These are phyloP conservation scores for Aureobasidium sp. DNA, from an alignment of 2,329 filamentous ascomycete genomes.

Conservation along the genomic window DNA sequence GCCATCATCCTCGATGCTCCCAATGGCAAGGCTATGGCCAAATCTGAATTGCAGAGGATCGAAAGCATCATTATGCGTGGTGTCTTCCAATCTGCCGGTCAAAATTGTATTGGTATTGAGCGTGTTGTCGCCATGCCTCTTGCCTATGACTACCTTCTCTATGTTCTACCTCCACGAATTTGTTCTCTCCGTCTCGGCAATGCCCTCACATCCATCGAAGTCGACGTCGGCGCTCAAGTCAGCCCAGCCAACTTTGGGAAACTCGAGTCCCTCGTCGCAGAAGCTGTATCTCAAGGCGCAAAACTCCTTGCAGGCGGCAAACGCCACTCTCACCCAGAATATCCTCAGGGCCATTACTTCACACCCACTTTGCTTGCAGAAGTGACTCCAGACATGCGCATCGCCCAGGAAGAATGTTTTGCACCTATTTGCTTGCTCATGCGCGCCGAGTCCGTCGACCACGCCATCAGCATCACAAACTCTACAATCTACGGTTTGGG, in stretches of 20 bases:
- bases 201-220: conserved; percentile 46
- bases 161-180: conserved; percentile 66
- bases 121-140: conserved; percentile 73
- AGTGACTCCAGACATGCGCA: conserved; percentile 76
- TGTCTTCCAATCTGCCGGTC: conserved; percentile 88
- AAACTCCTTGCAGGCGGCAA: conserved; percentile 73
- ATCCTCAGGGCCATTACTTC: conserved; percentile 85
- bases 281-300: conserved; percentile 73
- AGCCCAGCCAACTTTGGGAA: conserved; percentile 67
- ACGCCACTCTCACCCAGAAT: conserved; percentile 61
- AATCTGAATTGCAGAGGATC: conserved; percentile 61
- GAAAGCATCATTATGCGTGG: conserved; percentile 81
- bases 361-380: conserved; percentile 82
- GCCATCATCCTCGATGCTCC: conserved; percentile 81
- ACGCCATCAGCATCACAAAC: conserved; percentile 75
- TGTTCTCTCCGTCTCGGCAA: conserved; percentile 68
- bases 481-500: conserved; percentile 79
- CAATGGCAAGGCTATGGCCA: conserved; percentile 31
- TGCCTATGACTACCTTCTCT: conserved; percentile 68
- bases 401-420: conserved; percentile 88
- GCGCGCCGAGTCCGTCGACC: conserved; percentile 56
- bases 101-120: conserved; percentile 97
- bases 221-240: conserved; percentile 86
- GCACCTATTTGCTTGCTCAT: conserved; percentile 84
- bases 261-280: conserved; percentile 67